phyloP scores from a whole-genome alignment of 345 rosid genomes.

The Eucalyptus pauciflora region DNA sequence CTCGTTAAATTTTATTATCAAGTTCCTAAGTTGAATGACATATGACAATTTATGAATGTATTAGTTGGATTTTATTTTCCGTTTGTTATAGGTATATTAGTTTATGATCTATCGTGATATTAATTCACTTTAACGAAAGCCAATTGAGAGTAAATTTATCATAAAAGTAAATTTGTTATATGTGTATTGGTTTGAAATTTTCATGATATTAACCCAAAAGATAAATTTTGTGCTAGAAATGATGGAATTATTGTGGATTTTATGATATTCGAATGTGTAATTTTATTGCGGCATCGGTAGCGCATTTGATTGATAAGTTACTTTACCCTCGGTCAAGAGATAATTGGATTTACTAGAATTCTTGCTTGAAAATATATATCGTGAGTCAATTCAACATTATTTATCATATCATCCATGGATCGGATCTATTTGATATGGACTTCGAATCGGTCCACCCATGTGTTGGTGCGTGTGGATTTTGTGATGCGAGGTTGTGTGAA shows the following conservation, averaged over 20 bases:
- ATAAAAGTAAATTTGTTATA: no score
- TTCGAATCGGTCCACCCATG: background rate
- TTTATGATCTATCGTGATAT: rapidly evolving
- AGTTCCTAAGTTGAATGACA: rapidly evolving
- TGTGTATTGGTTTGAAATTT: rapidly evolving
- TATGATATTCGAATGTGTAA: background rate
- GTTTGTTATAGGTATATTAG: rapidly evolving
- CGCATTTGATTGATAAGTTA: background rate
- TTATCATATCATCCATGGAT: background rate
- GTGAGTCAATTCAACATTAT: background rate
- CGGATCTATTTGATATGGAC: background rate
- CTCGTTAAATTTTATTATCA: no score
- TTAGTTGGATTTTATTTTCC: rapidly evolving
- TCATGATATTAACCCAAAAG: rapidly evolving
- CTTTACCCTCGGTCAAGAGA: rapidly evolving
- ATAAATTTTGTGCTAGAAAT: background rate
- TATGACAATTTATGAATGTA: rapidly evolving
- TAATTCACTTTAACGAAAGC: rapidly evolving
- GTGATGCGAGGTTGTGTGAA: rapidly evolving
- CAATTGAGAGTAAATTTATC: rapidly evolving
- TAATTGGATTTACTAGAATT: rapidly evolving
- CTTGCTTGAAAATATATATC: background rate
- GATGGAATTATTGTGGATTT: background rate
- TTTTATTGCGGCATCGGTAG: rapidly evolving
- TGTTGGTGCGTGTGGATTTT: no score